Percentiles rank a stretch among this genome's conserved stretches.
phyloP scores from a whole-genome alignment of 75 land plant genomes.

The Pseudotsuga menziesii region DNA sequence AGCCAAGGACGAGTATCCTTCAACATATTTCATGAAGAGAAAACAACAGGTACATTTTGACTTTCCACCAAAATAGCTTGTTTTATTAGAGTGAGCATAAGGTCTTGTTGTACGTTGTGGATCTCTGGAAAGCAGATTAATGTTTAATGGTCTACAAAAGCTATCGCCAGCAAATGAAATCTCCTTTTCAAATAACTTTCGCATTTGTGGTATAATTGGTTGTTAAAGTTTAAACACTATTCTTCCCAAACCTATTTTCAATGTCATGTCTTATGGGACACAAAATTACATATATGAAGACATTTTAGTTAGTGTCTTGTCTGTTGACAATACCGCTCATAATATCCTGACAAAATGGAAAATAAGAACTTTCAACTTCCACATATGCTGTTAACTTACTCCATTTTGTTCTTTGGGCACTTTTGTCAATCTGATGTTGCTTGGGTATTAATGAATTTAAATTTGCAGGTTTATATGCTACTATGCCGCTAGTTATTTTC shows the following conservation, averaged over 20 bases:
- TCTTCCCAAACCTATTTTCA: neutral
- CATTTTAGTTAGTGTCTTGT: neutral
- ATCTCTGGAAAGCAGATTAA: neutral
- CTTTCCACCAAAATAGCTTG: neutral
- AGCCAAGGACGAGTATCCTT: too few species aligned
- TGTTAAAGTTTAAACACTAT: neutral
- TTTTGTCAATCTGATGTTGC: neutral
- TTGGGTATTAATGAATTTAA: neutral
- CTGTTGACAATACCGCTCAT: neutral
- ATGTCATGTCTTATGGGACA: neutral
- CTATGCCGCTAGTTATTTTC: conserved; percentile 57
- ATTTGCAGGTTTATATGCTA: conserved; percentile 54
- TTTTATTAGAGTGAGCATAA: neutral
- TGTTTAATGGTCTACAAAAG: neutral
- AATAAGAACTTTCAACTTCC: neutral
- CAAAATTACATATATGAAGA: neutral
- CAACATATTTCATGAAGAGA: too few species aligned
- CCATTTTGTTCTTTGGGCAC: neutral
- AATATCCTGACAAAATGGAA: neutral
- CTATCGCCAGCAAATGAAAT: neutral
- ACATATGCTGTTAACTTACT: neutral
- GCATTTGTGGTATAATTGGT: neutral
- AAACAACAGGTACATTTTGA: too few species aligned
- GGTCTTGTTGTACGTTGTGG: neutral
- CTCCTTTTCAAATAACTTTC: neutral